phyloP scores from a whole-genome alignment of 352 stramenopile genomes.

The Bremia lactucae region DNA sequence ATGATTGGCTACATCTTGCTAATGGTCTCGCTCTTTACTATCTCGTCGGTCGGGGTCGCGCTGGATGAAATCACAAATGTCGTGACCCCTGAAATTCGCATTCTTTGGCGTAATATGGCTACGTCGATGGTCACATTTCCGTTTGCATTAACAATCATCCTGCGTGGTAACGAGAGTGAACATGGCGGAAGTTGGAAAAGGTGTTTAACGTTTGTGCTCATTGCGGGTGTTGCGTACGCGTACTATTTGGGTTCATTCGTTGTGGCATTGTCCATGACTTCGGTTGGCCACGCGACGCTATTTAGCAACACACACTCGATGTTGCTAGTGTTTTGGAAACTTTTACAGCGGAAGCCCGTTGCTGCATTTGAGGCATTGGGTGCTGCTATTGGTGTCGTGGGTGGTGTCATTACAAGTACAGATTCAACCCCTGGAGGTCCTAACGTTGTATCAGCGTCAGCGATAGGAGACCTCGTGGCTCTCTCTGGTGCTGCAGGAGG shows the following conservation, averaged over 20 bases:
- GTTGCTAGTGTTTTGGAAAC: conserved; percentile 65
- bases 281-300: conserved; percentile 69
- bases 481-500: conserved; percentile 55
- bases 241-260: conserved; percentile 69
- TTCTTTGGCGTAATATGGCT: conserved; percentile 76
- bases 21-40: conserved; percentile 54
- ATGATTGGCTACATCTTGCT: conserved; percentile 63
- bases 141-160: conserved; percentile 31
- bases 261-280: conserved; percentile 53
- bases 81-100: conserved; percentile 61
- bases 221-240: conserved; percentile 49
- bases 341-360: conserved; percentile 44
- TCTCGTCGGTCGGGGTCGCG: conserved; percentile 67
- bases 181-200: conserved; percentile 18
- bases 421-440: conserved; percentile 31
- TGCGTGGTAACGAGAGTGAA: conserved; percentile 19
- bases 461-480: conserved; percentile 56
- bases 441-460: conserved; percentile 36
- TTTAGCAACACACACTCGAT: conserved; percentile 81
- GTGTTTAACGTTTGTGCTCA: conserved; percentile 31
- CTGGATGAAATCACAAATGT: conserved; percentile 54
- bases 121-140: conserved; percentile 51
- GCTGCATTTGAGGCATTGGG: conserved; percentile 52
- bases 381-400: conserved; percentile 56
- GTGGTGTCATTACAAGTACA: conserved; percentile 58